A percentile compares a stretch with the other conserved stretches of the same genome.
Conservation (phyloP, 148 eudicot species). For the Diospyros lotus region DNA sequence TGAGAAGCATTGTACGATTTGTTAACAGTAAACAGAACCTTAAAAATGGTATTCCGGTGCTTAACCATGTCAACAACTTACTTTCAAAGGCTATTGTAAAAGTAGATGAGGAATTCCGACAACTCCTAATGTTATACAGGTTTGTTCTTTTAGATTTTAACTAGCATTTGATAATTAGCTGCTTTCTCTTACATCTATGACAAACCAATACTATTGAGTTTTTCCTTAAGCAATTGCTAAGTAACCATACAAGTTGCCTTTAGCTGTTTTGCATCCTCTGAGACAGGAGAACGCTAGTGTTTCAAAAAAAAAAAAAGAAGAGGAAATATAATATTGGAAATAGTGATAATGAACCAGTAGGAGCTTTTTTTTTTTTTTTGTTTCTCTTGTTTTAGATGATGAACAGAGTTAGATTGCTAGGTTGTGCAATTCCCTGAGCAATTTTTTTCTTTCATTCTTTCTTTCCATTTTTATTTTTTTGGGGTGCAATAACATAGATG, state of each 20-base stretch:
- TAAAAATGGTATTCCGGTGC: conserved; percentile 49
- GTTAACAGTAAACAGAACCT: conserved; percentile 56
- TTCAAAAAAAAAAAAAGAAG: no score
- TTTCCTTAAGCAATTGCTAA: neutral
- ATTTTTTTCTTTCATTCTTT: no score
- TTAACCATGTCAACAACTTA: conserved; percentile 51
- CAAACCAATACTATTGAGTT: neutral
- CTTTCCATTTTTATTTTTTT: no score
- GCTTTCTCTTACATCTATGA: neutral
- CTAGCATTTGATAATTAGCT: neutral
- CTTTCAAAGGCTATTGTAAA: conserved; percentile 60
- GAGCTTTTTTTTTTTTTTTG: no score
- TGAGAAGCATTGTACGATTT: conserved; percentile 48
- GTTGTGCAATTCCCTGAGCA: no score
- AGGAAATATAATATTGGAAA: no score
- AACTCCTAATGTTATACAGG: conserved; percentile 67
- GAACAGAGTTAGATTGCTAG: no score
- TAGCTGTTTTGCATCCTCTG: neutral
- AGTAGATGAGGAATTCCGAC: conserved; percentile 78
- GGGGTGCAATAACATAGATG: no score
- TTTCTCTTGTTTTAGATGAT: no score
- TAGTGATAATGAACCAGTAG: no score
- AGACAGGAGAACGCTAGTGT: no score
- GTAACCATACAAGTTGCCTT: neutral
- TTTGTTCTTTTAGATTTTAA: conserved; percentile 15